Percentiles rank a stretch among this genome's conserved stretches.
These are phyloP conservation scores for Euclidium syriacum DNA, from an alignment of 345 rosid species.

Conservation along the genomic window DNA sequence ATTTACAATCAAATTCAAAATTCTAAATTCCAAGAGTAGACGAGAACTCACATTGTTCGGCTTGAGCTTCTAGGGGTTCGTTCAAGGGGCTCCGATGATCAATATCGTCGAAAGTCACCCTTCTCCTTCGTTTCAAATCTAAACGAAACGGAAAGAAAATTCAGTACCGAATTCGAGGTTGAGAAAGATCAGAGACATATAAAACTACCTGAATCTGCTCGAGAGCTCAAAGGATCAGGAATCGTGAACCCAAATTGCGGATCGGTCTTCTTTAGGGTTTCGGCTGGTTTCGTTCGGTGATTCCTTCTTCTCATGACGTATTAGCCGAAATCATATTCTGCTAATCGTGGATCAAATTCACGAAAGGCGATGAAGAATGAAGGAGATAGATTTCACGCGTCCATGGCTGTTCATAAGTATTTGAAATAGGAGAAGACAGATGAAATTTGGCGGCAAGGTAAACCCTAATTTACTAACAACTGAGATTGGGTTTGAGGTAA, in stretches of 20 bases:
- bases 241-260: background rate
- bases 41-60: background rate
- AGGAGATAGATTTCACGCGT: conserved; percentile 9
- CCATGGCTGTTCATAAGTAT: conserved; percentile 9
- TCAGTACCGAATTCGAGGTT: background rate
- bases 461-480: conserved; percentile 5
- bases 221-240: conserved; percentile 20
- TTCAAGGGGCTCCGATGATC: conserved; percentile 15
- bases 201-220: conserved; percentile 6
- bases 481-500: too few species aligned
- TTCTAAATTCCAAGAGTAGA: background rate
- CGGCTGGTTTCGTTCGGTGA: background rate
- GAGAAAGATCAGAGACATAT: background rate
- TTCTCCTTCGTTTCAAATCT: conserved; percentile 38
- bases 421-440: background rate
- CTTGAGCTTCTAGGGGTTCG: conserved; percentile 12
- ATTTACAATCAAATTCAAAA: conserved; percentile 3
- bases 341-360: background rate
- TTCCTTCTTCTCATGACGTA: conserved; percentile 19
- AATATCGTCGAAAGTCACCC: conserved; percentile 31
- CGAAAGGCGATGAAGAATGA: background rate
- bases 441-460: conserved; percentile 23
- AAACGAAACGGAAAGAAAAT: background rate
- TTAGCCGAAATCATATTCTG: background rate
- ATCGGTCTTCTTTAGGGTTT: conserved; percentile 10